Percentiles rank a stretch among this genome's conserved stretches.
Conservation (phyloP, 306 rosid species). For the barrel medic (Medicago truncatula) region MtrunA17r5.0-ANR NC_053046.1:30495501-30496000, state of each 20-base stretch:
- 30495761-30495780: neutral
- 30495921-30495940: neutral
- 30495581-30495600: slow-evolving; percentile 3
- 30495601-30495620: slow-evolving; percentile 24
- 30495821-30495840: neutral
- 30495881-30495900: neutral
- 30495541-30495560: slow-evolving; percentile 43
- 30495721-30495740: slow-evolving; percentile 13
- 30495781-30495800: neutral
- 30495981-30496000: slow-evolving; percentile 79
- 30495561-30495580: slow-evolving; percentile 26
- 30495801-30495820: neutral
- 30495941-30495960: neutral
- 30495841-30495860: neutral
- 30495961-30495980: slow-evolving; percentile 61
- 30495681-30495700: slow-evolving; percentile 5
- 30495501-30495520: slow-evolving; percentile 43
- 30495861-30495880: neutral
- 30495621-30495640: slow-evolving; percentile 13
- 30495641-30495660: slow-evolving; percentile 12
- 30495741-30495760: neutral
- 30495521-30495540: slow-evolving; percentile 50
- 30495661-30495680: slow-evolving; percentile 13
- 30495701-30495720: neutral
- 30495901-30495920: slow-evolving; percentile 9